Conservation (phyloP, 371 early-diverging fungal species). For the Mucor indicus region DNA sequence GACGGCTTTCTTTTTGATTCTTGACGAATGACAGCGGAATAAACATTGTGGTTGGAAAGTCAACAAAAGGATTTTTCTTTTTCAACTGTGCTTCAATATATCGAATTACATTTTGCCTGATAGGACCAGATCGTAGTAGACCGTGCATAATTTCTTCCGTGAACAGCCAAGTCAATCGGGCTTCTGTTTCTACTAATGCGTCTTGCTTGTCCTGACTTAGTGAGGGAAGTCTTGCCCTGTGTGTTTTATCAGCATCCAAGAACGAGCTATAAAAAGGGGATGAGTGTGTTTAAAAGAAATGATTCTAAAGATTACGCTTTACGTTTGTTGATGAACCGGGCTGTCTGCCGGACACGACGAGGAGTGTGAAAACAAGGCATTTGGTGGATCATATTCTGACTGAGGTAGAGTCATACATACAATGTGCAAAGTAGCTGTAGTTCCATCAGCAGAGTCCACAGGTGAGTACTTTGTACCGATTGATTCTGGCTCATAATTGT, state of each 20-base stretch:
- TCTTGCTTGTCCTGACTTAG: slow-evolving; percentile 54
- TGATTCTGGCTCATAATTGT: slow-evolving; percentile 58
- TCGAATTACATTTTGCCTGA: slow-evolving; percentile 51
- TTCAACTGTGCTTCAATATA: slow-evolving; percentile 62
- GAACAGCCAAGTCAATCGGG: slow-evolving; percentile 61
- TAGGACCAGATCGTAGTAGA: slow-evolving; percentile 56
- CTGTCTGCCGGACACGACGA: slow-evolving; percentile 29
- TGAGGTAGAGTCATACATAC: slow-evolving; percentile 63
- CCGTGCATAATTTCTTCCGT: slow-evolving; percentile 79
- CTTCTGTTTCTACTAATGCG: slow-evolving; percentile 60
- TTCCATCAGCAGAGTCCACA: slow-evolving; percentile 69
- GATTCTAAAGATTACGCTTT: slow-evolving; percentile 7
- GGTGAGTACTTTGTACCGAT: slow-evolving; percentile 68
- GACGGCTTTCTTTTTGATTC: slow-evolving; percentile 43
- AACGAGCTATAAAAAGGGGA: slow-evolving; percentile 15
- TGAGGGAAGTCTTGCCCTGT: slow-evolving; percentile 38
- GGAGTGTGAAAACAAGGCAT: slow-evolving; percentile 22
- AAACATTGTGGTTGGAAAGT: slow-evolving; percentile 61
- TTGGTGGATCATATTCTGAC: slow-evolving; percentile 39
- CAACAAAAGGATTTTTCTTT: slow-evolving; percentile 64
- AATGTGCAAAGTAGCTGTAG: slow-evolving; percentile 64
- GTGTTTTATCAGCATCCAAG: slow-evolving; percentile 25
- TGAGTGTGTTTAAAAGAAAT: background rate
- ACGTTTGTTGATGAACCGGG: slow-evolving; percentile 27
- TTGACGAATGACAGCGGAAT: slow-evolving; percentile 65